These are phyloP conservation scores for Guadua angustifolia DNA, from an alignment of 176 grass and related monocot genomes.

Conservation along the genomic window DNA sequence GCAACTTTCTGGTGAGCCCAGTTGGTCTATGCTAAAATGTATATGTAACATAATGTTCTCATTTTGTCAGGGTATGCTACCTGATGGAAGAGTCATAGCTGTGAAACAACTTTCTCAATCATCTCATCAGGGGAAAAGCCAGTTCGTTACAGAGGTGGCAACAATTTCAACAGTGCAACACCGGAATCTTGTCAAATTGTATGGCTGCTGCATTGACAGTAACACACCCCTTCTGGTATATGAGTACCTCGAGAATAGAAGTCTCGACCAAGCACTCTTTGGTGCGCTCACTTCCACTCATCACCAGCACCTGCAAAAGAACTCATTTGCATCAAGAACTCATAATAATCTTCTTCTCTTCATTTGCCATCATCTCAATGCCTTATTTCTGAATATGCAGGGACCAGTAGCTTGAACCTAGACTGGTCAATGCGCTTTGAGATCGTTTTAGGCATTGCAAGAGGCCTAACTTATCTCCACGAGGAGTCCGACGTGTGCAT, in stretches of 20 bases:
- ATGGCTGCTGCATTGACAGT: constrained; percentile 49
- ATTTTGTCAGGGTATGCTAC: constrained; percentile 48
- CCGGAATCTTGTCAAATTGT: constrained; percentile 56
- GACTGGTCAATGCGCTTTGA: no score
- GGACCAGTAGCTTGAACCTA: no score
- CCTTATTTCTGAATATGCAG: no score
- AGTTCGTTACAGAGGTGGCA: constrained; percentile 67
- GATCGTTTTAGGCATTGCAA: constrained; percentile 61
- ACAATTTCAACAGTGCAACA: constrained; percentile 54
- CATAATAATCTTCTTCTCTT: no score
- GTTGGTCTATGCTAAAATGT: not conserved
- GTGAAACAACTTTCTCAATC: constrained; percentile 65
- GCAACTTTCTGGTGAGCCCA: not conserved
- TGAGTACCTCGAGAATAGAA: no score
- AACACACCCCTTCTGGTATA: no score
- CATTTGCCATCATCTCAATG: no score
- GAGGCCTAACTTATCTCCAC: constrained; percentile 76
- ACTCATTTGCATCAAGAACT: no score
- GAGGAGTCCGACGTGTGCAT: constrained; percentile 77
- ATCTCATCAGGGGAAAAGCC: constrained; percentile 61
- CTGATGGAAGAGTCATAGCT: constrained; percentile 63
- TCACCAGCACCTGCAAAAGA: no score
- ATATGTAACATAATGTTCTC: not conserved
- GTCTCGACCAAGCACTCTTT: no score
- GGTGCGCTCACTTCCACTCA: no score